Evolutionary conservation across 1,284 basidiomycete species (phyloP), one percentile per base, ranked within the genome.

Genomic region (Schizophyllum commune): DNA sequence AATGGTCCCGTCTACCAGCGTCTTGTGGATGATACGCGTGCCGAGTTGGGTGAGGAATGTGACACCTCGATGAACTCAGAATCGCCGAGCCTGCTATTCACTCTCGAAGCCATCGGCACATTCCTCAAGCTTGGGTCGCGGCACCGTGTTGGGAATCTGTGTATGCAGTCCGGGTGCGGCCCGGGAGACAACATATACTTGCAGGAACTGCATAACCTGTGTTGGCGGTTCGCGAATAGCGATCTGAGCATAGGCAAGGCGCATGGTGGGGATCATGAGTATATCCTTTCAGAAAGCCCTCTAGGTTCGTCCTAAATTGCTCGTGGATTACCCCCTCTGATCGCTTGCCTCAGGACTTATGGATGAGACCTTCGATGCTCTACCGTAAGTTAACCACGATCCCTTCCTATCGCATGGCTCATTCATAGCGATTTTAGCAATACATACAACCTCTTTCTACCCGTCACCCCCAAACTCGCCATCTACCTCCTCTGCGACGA

Each of bases 361-460:
- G 13, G 39, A 47, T 8, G 39, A 47, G 39, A 4, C 39, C 8
- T 47, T 47, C 39, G 39, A 47, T 17, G 39, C 39, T 17, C 39
- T 47, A 13, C 39, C 39, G 39, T 47, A 47, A 13, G 39, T 47
- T 9, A 3, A 13, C 3, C 39, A 2, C 17, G 3, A 47, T n/a
- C n/a, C n/a, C n/a, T 8, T 8, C 9, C 17, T 8, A 9, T 47
- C 39, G 13, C 17, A 52, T 60, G 20, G 32, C 13, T 27, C 57
- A 17, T 57, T 54, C 58, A 13, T 52, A 32, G 32, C 55, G 13
- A 19, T 55, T 22, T 15, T 60, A 81, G 80, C 21, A 73, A 76
- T 55, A 78, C 77, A 22, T 72, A 71, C 27, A 76, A 83, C 65
- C 63, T 83, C 22, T 75, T 85, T 63, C 84, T 85, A 63, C 82